phyloP scores from a whole-genome alignment of 2,329 filamentous ascomycete genomes.

The Dichotomopilus funicola region DNA sequence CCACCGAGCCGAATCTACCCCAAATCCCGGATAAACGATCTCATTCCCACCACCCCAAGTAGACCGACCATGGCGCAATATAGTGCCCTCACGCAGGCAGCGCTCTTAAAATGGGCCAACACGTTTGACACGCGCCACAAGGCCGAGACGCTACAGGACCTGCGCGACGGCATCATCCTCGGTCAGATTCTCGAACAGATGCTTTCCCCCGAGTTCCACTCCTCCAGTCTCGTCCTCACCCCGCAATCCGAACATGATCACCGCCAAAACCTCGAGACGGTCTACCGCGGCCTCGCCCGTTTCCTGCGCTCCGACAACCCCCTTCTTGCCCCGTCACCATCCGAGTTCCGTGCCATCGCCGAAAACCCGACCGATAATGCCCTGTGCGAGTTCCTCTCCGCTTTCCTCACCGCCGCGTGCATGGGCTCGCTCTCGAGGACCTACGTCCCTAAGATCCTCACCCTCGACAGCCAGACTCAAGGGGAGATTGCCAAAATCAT shows the following conservation, averaged over 20 bases:
- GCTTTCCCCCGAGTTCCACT: slow-evolving; percentile 51
- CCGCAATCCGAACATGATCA: slow-evolving; percentile 52
- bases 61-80: slow-evolving; percentile 30
- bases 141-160: slow-evolving; percentile 44
- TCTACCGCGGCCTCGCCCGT: slow-evolving; percentile 82
- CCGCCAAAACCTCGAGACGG: slow-evolving; percentile 83
- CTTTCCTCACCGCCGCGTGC: slow-evolving; percentile 27
- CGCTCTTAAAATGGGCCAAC: slow-evolving; percentile 51
- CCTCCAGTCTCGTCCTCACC: slow-evolving; percentile 45
- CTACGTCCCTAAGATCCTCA: slow-evolving; percentile 29
- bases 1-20: too few species aligned
- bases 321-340: slow-evolving; percentile 46
- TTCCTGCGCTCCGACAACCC: slow-evolving; percentile 49
- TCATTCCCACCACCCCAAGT: background rate
- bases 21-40: background rate
- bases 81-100: slow-evolving; percentile 37
- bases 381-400: slow-evolving; percentile 39
- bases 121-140: slow-evolving; percentile 37
- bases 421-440: slow-evolving; percentile 26
- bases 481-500: slow-evolving; percentile 43
- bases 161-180: slow-evolving; percentile 48
- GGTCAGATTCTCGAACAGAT: slow-evolving; percentile 49
- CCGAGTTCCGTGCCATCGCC: slow-evolving; percentile 52
- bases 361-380: slow-evolving; percentile 50
- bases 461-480: slow-evolving; percentile 31